Conservation (phyloP, 495 filamentous ascomycete genomes). For the Peziza echinospora region DNA sequence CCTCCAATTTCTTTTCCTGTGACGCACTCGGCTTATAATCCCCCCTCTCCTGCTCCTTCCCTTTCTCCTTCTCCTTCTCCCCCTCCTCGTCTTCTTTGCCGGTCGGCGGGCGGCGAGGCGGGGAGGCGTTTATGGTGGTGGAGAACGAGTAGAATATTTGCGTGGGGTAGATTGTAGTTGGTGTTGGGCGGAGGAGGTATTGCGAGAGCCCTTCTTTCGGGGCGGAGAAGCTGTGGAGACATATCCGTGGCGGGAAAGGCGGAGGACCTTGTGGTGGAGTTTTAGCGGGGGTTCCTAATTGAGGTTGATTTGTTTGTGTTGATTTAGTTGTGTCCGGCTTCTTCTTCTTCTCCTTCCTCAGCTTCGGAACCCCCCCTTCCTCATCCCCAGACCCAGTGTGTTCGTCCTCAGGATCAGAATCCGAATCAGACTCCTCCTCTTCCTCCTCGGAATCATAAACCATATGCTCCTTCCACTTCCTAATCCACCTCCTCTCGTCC, state of each 20-base stretch:
- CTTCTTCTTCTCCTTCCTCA: no score
- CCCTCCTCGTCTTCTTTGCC: no score
- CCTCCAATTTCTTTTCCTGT: slow-evolving; percentile 26
- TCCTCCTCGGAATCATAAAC: slow-evolving; percentile 20
- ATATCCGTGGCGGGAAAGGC: slow-evolving; percentile 75
- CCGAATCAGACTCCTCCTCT: slow-evolving; percentile 26
- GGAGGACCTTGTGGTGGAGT: slow-evolving; percentile 16
- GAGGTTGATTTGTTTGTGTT: slow-evolving; percentile 1
- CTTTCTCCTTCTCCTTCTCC: no score
- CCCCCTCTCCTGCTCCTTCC: no score
- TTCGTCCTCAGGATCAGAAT: slow-evolving; percentile 8
- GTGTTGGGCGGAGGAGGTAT: slow-evolving; percentile 53
- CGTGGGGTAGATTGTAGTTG: slow-evolving; percentile 26
- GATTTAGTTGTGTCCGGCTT: no score
- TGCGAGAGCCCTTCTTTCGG: slow-evolving; percentile 53
- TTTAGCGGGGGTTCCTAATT: no score
- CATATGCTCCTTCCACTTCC: neutral
- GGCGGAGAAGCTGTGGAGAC: slow-evolving; percentile 83
- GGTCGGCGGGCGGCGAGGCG: no score
- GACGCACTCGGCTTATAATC: no score
- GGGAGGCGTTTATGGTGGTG: slow-evolving; percentile 57
- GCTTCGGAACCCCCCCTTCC: slow-evolving; percentile 7
- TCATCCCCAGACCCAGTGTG: slow-evolving; percentile 8
- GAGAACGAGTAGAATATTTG: slow-evolving; percentile 82
- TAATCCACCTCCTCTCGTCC: neutral